Conservation (phyloP, 2,329 filamentous ascomycete genomes). For the Dactylonectria estremocensis region DNA sequence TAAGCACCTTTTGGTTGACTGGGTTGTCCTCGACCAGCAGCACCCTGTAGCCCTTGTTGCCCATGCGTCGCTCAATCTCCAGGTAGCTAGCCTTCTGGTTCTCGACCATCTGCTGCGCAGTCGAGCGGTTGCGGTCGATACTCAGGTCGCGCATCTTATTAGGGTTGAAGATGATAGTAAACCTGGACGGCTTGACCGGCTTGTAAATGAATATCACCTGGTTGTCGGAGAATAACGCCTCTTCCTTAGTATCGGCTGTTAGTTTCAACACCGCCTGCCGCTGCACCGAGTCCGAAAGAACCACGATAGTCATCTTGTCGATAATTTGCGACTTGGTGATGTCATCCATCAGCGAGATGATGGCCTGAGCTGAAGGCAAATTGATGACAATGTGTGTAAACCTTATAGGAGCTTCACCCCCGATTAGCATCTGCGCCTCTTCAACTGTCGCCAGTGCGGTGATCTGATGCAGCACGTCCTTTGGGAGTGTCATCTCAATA, state of each 20-base stretch:
- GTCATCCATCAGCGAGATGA: slow-evolving; percentile 82
- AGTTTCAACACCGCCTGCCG: slow-evolving; percentile 85
- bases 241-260: slow-evolving; percentile 74
- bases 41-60: slow-evolving; percentile 84
- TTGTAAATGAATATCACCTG: slow-evolving; percentile 91
- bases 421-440: slow-evolving; percentile 81
- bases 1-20: slow-evolving; percentile 88
- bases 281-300: slow-evolving; percentile 92
- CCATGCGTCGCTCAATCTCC: slow-evolving; percentile 82
- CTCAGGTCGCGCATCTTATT: slow-evolving; percentile 84
- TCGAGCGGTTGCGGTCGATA: slow-evolving; percentile 85
- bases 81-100: slow-evolving; percentile 86
- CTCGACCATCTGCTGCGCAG: slow-evolving; percentile 83
- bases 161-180: slow-evolving; percentile 88
- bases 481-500: slow-evolving; percentile 92
- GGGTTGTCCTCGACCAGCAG: slow-evolving; percentile 89
- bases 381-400: slow-evolving; percentile 95
- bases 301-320: slow-evolving; percentile 78
- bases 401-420: slow-evolving; percentile 76
- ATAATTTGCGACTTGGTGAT: slow-evolving; percentile 73
- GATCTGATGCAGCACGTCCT: slow-evolving; percentile 87
- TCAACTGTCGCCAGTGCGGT: slow-evolving; percentile 79
- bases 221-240: slow-evolving; percentile 75
- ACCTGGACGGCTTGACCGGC: slow-evolving; percentile 92
- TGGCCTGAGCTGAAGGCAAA: slow-evolving; percentile 79